Percentiles rank a stretch among this genome's conserved stretches.
These are phyloP conservation scores for Cercospora sesami DNA, from an alignment of 2,329 filamentous ascomycete genomes.

Conservation along the genomic window DNA sequence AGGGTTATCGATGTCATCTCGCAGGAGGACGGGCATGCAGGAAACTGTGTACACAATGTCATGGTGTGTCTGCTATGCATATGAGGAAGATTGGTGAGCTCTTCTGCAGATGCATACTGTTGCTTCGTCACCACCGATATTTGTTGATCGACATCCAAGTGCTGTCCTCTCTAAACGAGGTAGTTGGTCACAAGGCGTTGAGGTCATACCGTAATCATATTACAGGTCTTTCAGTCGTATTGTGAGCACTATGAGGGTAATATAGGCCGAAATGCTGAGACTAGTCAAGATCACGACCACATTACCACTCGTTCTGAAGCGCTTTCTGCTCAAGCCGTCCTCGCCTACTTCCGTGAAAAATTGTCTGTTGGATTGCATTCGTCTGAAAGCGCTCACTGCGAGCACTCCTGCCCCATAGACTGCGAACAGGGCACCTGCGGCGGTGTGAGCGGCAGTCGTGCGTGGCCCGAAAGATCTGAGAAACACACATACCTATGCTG, in stretches of 20 bases:
- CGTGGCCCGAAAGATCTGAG: not conserved
- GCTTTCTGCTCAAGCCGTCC: slow-evolving; percentile 60
- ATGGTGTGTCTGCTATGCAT: not conserved
- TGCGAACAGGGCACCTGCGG: slow-evolving; percentile 73
- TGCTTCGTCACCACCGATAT: not conserved
- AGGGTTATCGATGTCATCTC: not conserved
- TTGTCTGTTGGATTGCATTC: slow-evolving; percentile 88
- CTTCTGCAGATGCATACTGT: not conserved
- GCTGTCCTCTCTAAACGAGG: not conserved
- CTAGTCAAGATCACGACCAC: slow-evolving; percentile 63
- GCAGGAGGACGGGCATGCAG: not conserved
- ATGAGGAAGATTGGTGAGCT: not conserved
- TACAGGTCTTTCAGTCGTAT: slow-evolving; percentile 45
- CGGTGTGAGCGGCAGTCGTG: not conserved
- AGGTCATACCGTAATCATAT: not conserved
- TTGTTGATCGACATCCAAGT: not conserved
- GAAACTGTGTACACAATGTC: not conserved
- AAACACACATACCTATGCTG: slow-evolving; percentile 64
- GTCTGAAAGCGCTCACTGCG: slow-evolving; percentile 77
- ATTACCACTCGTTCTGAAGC: slow-evolving; percentile 65
- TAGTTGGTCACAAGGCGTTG: not conserved
- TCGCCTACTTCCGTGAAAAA: slow-evolving; percentile 73
- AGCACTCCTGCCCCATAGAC: slow-evolving; percentile 85
- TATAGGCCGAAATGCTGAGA: slow-evolving; percentile 63
- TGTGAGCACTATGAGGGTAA: slow-evolving; percentile 60